A percentile compares a stretch with the other conserved stretches of the same genome.
Evolutionary conservation across 495 filamentous ascomycete species (phyloP).

Genomic region (Xylaria scruposa): DNA sequence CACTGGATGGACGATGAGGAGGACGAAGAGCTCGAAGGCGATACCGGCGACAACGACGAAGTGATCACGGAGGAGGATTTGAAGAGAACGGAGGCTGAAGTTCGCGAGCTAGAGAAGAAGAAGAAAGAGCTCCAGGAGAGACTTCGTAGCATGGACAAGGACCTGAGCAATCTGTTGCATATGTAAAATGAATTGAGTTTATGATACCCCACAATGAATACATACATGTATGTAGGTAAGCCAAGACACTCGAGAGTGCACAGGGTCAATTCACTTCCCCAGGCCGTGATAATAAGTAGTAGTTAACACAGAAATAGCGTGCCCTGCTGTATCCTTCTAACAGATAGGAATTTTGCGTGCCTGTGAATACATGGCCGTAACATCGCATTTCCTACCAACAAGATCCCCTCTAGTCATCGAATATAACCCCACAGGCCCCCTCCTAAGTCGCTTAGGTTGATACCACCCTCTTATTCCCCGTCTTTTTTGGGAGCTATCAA

Average conservation of each 20-base stretch:
- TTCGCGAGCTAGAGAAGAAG: constrained; percentile 75
- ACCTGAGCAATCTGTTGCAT: constrained; percentile 69
- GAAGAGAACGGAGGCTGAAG: constrained; percentile 76
- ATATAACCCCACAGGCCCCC: not conserved
- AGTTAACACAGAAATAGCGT: not conserved
- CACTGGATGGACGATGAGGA: constrained; percentile 54
- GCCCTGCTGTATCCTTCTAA: not conserved
- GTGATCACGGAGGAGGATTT: constrained; percentile 78
- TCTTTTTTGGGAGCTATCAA: constrained; percentile 37
- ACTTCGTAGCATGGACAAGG: constrained; percentile 79
- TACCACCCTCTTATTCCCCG: constrained; percentile 10
- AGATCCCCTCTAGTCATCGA: not conserved
- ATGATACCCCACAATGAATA: constrained; percentile 24
- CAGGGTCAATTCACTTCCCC: not conserved
- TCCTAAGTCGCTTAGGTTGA: not conserved
- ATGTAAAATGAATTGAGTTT: constrained; percentile 36
- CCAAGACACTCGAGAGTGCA: not conserved
- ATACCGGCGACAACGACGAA: constrained; percentile 46
- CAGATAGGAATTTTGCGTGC: not conserved
- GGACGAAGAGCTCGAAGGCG: constrained; percentile 51
- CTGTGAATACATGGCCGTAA: not conserved
- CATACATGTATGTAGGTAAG: not conserved
- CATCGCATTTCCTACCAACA: not conserved
- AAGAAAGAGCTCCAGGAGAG: constrained; percentile 79
- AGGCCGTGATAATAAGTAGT: not conserved